Conservation (phyloP, 2,329 filamentous ascomycete genomes). For the Aspergillus hiratsukae region DNA sequence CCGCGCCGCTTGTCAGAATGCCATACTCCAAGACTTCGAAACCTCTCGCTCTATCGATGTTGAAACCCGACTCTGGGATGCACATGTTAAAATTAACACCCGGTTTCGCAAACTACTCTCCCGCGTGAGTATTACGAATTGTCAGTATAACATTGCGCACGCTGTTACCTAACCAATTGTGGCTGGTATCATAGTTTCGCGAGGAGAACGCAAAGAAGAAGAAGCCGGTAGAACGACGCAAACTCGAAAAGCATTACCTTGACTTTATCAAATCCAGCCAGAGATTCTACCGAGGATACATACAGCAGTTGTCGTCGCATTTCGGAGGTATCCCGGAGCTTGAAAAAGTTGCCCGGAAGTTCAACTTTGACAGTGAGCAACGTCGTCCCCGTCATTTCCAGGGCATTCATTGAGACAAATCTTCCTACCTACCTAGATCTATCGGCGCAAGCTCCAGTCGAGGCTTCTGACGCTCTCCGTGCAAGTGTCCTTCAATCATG, state of each 20-base stretch:
- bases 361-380: constrained; percentile 45
- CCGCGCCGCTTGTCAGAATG: constrained; percentile 66
- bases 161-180: not conserved
- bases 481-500: constrained; percentile 66
- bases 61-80: constrained; percentile 71
- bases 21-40: constrained; percentile 63
- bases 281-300: constrained; percentile 81
- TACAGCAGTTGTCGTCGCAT: constrained; percentile 66
- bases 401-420: constrained; percentile 5
- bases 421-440: constrained; percentile 31
- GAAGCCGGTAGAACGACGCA: constrained; percentile 62
- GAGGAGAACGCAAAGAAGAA: constrained; percentile 50
- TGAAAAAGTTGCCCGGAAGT: constrained; percentile 51
- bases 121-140: constrained; percentile 39
- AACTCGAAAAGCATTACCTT: constrained; percentile 74
- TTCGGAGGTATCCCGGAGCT: constrained; percentile 56
- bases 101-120: constrained; percentile 69
- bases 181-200: constrained; percentile 38
- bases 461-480: constrained; percentile 49
- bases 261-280: constrained; percentile 84
- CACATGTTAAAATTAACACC: constrained; percentile 71
- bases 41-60: constrained; percentile 53
- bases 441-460: constrained; percentile 42
- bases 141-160: constrained; percentile 1
- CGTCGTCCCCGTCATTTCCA: constrained; percentile 5